Conservation (phyloP, 2,329 filamentous ascomycete species). For the Lachnellula suecica region DNA sequence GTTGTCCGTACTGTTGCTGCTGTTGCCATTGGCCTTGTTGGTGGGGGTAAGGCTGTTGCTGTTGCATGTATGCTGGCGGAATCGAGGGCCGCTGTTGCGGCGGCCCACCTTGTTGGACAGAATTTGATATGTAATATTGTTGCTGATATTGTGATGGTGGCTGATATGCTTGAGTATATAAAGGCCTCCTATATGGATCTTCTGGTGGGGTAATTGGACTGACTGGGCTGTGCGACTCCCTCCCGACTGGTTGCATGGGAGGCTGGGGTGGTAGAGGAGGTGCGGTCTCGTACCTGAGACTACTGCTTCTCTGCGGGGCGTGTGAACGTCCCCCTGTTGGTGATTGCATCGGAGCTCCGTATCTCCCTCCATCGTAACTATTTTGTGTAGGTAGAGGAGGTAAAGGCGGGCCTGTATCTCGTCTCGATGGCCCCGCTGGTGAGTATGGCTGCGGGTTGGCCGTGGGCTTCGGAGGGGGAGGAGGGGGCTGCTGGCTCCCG, state of each 20-base stretch:
- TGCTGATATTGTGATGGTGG: conserved; percentile 15
- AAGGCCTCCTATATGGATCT: conserved; percentile 18
- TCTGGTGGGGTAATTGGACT: conserved; percentile 27
- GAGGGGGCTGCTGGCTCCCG: conserved; percentile 32
- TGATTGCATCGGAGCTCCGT: conserved; percentile 22
- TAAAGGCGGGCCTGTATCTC: conserved; percentile 31
- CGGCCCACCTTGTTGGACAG: conserved; percentile 11
- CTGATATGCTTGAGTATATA: conserved; percentile 22
- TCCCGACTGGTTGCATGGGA: conserved; percentile 20
- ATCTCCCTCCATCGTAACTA: conserved; percentile 18
- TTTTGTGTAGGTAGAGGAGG: conserved; percentile 31
- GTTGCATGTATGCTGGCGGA: conserved; percentile 21
- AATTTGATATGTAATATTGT: conserved; percentile 9
- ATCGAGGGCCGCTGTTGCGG: conserved; percentile 16
- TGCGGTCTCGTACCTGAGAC: conserved; percentile 30
- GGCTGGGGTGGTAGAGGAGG: conserved; percentile 32
- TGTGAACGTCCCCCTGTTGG: conserved; percentile 15
- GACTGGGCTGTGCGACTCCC: conserved; percentile 28
- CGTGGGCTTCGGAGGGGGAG: conserved; percentile 32
- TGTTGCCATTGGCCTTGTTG: conserved; percentile 27
- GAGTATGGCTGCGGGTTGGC: conserved; percentile 18
- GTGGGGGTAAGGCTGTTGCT: conserved; percentile 18
- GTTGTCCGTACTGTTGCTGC: conserved; percentile 30
- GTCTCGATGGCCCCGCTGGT: conserved; percentile 14
- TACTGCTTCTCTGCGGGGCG: conserved; percentile 33